Conservation (phyloP, 345 rosid species). For the Ceriops tagal region DNA sequence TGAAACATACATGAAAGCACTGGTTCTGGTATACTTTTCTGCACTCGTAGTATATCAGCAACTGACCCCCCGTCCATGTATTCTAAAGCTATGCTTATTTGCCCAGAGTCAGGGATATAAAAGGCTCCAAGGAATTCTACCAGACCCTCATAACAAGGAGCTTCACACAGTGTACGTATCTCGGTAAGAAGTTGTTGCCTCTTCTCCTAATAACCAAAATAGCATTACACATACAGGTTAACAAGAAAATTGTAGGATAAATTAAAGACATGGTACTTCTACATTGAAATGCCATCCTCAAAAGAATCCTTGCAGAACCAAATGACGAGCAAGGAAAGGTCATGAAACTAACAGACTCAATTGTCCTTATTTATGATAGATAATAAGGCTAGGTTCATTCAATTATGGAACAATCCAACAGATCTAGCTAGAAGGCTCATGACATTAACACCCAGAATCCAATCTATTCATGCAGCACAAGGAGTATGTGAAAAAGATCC, state of each 20-base stretch:
- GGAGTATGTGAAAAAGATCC: too few relatives aligned
- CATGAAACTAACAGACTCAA: not conserved
- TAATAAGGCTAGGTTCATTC: not conserved
- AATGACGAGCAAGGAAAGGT: not conserved
- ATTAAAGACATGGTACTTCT: not conserved
- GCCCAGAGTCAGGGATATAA: constrained; percentile 88
- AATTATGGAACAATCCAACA: not conserved
- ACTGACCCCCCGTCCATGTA: constrained; percentile 97
- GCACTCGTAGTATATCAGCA: constrained; percentile 67
- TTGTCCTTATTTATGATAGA: not conserved
- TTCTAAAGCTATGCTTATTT: constrained; percentile 95
- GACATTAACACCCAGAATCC: not conserved
- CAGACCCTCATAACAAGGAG: constrained; percentile 86
- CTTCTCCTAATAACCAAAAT: constrained; percentile 60
- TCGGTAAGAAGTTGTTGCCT: constrained; percentile 91
- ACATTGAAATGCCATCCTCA: constrained; percentile 5
- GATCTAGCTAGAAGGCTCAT: not conserved
- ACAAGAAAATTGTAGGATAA: not conserved
- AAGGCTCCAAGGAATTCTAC: constrained; percentile 97
- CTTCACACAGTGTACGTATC: constrained; percentile 90
- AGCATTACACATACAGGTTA: not conserved
- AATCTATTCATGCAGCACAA: too few relatives aligned
- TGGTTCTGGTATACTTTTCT: constrained; percentile 73
- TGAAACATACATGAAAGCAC: constrained; percentile 84
- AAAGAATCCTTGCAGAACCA: not conserved